Evolutionary conservation across 768 basidiomycete species (phyloP), one percentile per base, ranked within the genome.

Genomic region (Nidula microcarpa): DNA sequence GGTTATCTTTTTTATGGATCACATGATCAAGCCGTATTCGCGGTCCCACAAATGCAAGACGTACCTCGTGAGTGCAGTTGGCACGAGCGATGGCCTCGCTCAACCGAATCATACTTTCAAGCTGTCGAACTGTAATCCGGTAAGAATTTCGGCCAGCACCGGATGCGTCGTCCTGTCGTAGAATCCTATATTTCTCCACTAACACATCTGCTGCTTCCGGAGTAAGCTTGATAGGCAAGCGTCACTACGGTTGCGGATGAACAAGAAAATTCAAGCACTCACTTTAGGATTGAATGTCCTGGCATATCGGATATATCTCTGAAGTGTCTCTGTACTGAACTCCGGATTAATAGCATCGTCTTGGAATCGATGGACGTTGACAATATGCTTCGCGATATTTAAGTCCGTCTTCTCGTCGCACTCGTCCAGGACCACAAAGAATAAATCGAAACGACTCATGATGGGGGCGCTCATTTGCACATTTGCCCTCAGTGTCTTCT

Each of bases 271-370:
- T 47, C 17, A 46, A 16, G 11, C 17, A 46, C 75, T 56, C 53
- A 91, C 96, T 80, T 98, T 99, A 2, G 97, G 97, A 64, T 87
- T 96, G 75, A 98, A 99, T 3, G 97, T 99, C 62, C 97, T 75
- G 0, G 96, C 96, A 68, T 94, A 99, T 32, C 95, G 84, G 61
- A 99, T 98, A 71, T 98, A 99, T 57, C 97, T 73, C 67, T 99
- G 97, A 55, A 99, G 66, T 1, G 95, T 89, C 70, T 98, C 96
- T 1, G 97, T 99, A 62, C 90, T 94, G 67, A 97, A 99, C 65
- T 99, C 96, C 0, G 97, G 97, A 57, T 89, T 81, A 60, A 99
- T 93, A 2, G 97, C 97, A 9, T 90, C 89, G 62, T 97, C 90
- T 68, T 91, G 87, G 74, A 93, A 95, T 9, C 94, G 85, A 72